Base-by-base conservation (phyloP, 495 filamentous ascomycete genomes). In the Pyronema omphalodes region DNA sequence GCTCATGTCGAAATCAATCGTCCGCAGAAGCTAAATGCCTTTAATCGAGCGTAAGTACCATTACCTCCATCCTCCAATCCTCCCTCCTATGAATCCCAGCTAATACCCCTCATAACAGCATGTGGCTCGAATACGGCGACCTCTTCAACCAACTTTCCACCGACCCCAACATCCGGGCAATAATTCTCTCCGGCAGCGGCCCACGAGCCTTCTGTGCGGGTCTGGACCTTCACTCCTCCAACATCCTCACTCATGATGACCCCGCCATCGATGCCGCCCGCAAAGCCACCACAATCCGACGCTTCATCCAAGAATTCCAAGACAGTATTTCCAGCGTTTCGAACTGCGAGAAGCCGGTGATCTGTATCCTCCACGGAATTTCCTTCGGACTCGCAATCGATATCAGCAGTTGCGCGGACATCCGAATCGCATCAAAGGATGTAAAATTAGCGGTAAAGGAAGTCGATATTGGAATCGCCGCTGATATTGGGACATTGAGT, bases 1-100 rank as follows among this genome's bases (percentile, higher is more conserved):
- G 86, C 84, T 8, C 86, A 93, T 66, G 87, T 98, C 49, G 83
- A 95, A 67, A 94, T 93, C 71, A 88, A 93, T 72, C 79, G 91
- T 7, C 79, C 89, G 1, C 68, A 78, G 50, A 95, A 94, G 71
- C 71, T 94, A 66, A 98, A 98, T 68, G 80, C 91, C 53, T 96
- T 95, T 68, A 71, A 78, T 56, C 81, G 88, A 69, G 72, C 67
- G 79, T 81, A 70, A 57, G 67, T 67, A 5, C 44, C 37, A 34
- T 19, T 1, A 4, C n/a, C 1, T 41, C 18, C 29, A 29, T 2
- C 33, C 11, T 18, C 34, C 8, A n/a, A 39, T 18, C 14, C 29
- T 18, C 44, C 9, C 44, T 3, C 44, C 9, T 1, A 29, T 11
- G n/a, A 12, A 29, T 29, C 7, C 44, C 44, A 12, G 11, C 19